Conservation (phyloP, 495 filamentous ascomycete species). For the Podospora anserina region DNA sequence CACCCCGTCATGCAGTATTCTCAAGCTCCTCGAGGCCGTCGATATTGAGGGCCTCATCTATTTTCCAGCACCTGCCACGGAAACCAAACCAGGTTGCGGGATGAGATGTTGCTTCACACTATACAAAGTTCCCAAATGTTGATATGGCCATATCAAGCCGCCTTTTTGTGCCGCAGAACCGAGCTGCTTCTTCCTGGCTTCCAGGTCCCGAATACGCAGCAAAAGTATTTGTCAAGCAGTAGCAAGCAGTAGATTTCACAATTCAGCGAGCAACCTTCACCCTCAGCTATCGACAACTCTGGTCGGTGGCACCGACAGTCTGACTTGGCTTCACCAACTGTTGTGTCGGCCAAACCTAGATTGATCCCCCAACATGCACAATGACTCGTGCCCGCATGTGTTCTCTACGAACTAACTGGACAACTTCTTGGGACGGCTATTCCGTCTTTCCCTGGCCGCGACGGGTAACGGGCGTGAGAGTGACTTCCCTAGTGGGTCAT, state of each 20-base stretch:
- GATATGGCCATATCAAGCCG: neutral
- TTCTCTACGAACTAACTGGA: neutral
- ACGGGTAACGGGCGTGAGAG: neutral
- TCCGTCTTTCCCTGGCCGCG: neutral
- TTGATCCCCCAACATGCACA: neutral
- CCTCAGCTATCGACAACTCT: neutral
- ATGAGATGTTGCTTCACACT: neutral
- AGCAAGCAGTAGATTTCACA: neutral
- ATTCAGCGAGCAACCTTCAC: neutral
- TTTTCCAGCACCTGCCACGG: neutral
- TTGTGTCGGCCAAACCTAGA: neutral
- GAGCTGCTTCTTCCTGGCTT: neutral
- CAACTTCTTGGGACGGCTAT: neutral
- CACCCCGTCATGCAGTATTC: neutral
- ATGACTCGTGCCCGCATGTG: neutral
- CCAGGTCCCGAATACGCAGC: neutral
- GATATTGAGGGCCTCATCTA: neutral
- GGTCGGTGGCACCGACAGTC: neutral
- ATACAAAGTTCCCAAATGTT: neutral
- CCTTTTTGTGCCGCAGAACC: neutral
- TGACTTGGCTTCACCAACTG: neutral
- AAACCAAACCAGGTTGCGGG: neutral
- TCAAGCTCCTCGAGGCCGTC: neutral
- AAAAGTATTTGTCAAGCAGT: neutral
- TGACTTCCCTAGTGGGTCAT: conserved; percentile 7